Percentiles rank a stretch among this genome's conserved stretches.
Conservation (phyloP, 441 rosid species). For the Kokia cookei region DNA sequence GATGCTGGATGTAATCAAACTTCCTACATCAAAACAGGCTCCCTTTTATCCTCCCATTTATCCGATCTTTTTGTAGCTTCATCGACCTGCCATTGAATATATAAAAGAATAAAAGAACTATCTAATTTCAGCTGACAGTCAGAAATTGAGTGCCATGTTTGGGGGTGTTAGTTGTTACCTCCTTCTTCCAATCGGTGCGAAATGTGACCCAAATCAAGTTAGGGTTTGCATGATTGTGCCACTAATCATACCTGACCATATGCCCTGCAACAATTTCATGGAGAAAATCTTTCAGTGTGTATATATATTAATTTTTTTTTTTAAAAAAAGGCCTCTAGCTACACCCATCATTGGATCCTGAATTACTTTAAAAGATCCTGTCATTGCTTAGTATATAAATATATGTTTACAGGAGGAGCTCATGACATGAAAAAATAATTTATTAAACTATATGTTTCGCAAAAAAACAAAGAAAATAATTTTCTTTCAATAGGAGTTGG, state of each 20-base stretch:
- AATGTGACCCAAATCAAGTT: constrained; percentile 45
- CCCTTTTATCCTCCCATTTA: constrained; percentile 23
- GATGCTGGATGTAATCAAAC: background rate
- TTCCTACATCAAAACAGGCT: background rate
- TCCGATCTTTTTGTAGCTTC: constrained; percentile 38
- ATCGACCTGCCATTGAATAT: constrained; percentile 32
- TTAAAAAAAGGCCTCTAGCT: no score
- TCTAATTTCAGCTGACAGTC: background rate
- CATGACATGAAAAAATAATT: no score
- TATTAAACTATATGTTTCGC: no score
- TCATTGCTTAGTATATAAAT: no score
- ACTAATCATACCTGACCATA: constrained; percentile 55
- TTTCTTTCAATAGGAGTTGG: no score
- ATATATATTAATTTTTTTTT: no score
- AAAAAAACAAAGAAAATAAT: no score
- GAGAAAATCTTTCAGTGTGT: background rate
- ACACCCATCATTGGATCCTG: no score
- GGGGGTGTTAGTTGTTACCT: constrained; percentile 16
- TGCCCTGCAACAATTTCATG: constrained; percentile 28
- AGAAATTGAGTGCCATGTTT: background rate
- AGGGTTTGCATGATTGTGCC: constrained; percentile 50
- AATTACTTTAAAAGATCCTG: no score
- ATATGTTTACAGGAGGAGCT: no score
- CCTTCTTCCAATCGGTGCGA: constrained; percentile 50
- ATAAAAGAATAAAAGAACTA: background rate